phyloP scores from a whole-genome alignment of 495 filamentous ascomycete genomes.

The Antarctomyces pellizariae region DNA sequence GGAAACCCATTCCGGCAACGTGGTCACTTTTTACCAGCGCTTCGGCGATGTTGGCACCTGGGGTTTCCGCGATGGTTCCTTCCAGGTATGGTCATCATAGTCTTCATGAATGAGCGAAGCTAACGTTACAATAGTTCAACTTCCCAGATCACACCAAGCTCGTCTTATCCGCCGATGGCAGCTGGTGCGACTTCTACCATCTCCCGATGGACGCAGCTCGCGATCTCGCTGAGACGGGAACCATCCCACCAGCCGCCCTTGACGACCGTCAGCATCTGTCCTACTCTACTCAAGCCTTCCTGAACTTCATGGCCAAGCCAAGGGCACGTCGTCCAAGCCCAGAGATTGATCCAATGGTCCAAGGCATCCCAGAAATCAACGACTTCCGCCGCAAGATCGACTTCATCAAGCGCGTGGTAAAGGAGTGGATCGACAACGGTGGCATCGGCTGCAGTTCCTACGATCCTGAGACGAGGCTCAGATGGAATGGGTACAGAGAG shows the following conservation, averaged over 20 bases:
- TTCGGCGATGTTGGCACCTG: conserved; percentile 73
- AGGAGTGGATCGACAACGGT: conserved; percentile 47
- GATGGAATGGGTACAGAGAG: conserved; percentile 47
- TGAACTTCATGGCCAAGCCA: conserved; percentile 25
- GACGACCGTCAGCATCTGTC: conserved; percentile 33
- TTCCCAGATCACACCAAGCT: conserved; percentile 96
- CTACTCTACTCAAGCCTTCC: conserved; percentile 32
- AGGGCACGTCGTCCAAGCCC: conserved; percentile 15
- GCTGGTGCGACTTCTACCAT: conserved; percentile 67
- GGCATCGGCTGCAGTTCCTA: conserved; percentile 39
- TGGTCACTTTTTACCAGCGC: conserved; percentile 74
- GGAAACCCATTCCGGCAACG: conserved; percentile 26
- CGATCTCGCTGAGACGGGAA: conserved; percentile 33
- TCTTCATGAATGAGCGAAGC: conserved; percentile 6
- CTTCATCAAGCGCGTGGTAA: conserved; percentile 46
- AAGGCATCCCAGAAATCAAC: conserved; percentile 47
- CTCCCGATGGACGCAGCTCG: conserved; percentile 45
- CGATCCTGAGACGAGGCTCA: conserved; percentile 24
- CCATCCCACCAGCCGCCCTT: conserved; percentile 41
- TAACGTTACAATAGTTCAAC: conserved; percentile 39
- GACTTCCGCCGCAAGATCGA: conserved; percentile 55
- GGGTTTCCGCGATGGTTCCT: conserved; percentile 70
- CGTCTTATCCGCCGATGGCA: conserved; percentile 49
- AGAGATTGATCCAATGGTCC: conserved; percentile 32
- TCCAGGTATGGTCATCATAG: conserved; percentile 33